A percentile compares a stretch with the other conserved stretches of the same genome.
phyloP scores from a whole-genome alignment of 139 green algal species.

The Ettlia oleoabundans region DNA sequence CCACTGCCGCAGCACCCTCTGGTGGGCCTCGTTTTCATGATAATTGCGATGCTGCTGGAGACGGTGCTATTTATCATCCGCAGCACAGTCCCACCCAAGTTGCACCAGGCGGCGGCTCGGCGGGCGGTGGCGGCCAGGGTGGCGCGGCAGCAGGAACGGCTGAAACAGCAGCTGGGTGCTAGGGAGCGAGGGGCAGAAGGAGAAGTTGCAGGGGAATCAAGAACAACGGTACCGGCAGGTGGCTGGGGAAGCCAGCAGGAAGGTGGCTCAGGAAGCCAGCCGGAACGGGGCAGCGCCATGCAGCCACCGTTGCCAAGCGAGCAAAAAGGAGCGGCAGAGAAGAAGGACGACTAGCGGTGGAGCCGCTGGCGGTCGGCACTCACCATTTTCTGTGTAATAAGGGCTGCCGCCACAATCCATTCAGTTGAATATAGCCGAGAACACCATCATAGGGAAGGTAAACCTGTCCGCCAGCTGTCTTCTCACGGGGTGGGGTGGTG shows the following conservation, averaged over 20 bases:
- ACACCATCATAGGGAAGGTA: too few relatives aligned
- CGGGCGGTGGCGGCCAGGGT: background rate
- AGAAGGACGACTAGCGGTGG: background rate
- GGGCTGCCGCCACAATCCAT: background rate
- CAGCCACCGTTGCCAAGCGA: background rate
- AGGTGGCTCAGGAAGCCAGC: too few relatives aligned
- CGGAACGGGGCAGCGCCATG: too few relatives aligned
- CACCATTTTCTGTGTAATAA: background rate
- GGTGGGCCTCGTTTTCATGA: slow-evolving; percentile 58
- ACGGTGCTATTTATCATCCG: slow-evolving; percentile 72
- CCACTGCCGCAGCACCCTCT: slow-evolving; percentile 49
- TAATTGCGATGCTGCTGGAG: slow-evolving; percentile 69
- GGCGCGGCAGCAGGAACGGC: slow-evolving; percentile 13
- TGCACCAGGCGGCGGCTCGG: slow-evolving; percentile 14
- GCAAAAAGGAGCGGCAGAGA: background rate
- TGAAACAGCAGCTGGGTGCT: background rate
- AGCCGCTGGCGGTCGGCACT: too few relatives aligned
- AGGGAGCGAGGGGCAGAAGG: background rate
- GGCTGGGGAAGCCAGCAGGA: too few relatives aligned
- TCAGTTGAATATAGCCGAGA: too few relatives aligned
- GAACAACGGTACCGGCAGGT: background rate
- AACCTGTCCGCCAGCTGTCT: background rate
- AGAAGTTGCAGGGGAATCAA: background rate
- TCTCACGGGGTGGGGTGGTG: too few relatives aligned
- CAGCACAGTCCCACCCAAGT: slow-evolving; percentile 43